phyloP scores from a whole-genome alignment of 306 rosid genomes.

The Ammopiptanthus mongolicus region DNA sequence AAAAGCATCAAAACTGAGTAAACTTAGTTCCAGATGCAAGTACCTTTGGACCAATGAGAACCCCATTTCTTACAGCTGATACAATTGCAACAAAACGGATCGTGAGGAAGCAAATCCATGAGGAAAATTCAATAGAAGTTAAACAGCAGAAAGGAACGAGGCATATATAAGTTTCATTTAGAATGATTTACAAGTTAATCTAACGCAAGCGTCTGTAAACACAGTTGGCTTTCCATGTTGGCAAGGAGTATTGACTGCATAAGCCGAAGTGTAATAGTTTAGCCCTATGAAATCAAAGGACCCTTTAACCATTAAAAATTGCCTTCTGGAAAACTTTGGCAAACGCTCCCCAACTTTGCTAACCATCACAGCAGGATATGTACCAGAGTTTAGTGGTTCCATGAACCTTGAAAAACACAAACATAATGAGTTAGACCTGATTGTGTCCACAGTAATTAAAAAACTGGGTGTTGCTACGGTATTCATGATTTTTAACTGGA shows the following conservation, averaged over 20 bases:
- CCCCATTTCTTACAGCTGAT: constrained; percentile 33
- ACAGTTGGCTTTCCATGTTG: constrained; percentile 7
- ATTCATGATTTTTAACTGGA: background rate
- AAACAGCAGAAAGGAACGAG: background rate
- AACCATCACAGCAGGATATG: constrained; percentile 50
- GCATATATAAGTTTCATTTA: constrained; percentile 5
- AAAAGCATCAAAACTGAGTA: background rate
- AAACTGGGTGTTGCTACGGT: background rate
- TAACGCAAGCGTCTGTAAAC: constrained; percentile 28
- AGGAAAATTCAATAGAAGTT: background rate
- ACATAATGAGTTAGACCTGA: constrained; percentile 7
- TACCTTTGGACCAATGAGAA: constrained; percentile 55
- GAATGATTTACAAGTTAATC: constrained; percentile 30
- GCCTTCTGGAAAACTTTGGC: constrained; percentile 41
- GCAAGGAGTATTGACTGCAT: constrained; percentile 32
- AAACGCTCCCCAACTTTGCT: constrained; percentile 34
- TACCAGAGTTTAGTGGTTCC: constrained; percentile 52
- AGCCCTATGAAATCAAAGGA: constrained; percentile 62
- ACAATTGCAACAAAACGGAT: constrained; percentile 6
- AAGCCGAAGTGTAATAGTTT: constrained; percentile 51
- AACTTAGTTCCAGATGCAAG: constrained; percentile 17
- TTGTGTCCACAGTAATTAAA: background rate
- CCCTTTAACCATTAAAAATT: constrained; percentile 39
- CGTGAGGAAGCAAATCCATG: background rate
- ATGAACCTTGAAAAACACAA: constrained; percentile 41